These are phyloP conservation scores for Chlamydomonas applanata DNA, from an alignment of 139 green algal genomes.

Conservation along the genomic window DNA sequence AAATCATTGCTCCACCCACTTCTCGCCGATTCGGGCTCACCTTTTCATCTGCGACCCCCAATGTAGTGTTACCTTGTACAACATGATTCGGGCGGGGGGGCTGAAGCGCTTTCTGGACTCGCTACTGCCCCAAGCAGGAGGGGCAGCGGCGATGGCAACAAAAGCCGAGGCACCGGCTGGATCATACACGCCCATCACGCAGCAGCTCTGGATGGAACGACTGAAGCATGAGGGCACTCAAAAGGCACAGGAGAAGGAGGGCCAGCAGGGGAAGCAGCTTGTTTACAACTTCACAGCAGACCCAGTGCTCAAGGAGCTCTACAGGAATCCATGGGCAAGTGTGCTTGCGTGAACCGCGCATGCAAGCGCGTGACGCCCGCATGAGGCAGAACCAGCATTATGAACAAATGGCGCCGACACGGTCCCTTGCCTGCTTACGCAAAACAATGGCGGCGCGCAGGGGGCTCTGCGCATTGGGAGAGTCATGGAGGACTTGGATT, in stretches of 20 bases:
- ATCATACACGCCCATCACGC: conserved; percentile 61
- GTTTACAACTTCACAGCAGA: neutral
- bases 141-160: too few species aligned
- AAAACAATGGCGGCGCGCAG: too few species aligned
- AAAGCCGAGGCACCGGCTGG: conserved; percentile 9
- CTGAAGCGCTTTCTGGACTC: too few species aligned
- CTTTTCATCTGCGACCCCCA: too few species aligned
- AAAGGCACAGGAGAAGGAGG: neutral
- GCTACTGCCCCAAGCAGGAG: too few species aligned
- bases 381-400: too few species aligned
- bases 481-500: conserved; percentile 74
- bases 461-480: conserved; percentile 55
- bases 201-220: conserved; percentile 55
- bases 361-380: too few species aligned
- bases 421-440: neutral
- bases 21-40: too few species aligned
- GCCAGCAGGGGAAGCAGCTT: neutral
- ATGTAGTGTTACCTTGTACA: too few species aligned
- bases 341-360: neutral
- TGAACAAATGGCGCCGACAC: neutral
- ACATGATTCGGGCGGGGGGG: too few species aligned
- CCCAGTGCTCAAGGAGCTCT: conserved; percentile 7
- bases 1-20: too few species aligned
- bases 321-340: conserved; percentile 9
- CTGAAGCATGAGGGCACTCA: neutral